Conservation (phyloP, 768 basidiomycete species). For the Amanita fuliginea region DNA sequence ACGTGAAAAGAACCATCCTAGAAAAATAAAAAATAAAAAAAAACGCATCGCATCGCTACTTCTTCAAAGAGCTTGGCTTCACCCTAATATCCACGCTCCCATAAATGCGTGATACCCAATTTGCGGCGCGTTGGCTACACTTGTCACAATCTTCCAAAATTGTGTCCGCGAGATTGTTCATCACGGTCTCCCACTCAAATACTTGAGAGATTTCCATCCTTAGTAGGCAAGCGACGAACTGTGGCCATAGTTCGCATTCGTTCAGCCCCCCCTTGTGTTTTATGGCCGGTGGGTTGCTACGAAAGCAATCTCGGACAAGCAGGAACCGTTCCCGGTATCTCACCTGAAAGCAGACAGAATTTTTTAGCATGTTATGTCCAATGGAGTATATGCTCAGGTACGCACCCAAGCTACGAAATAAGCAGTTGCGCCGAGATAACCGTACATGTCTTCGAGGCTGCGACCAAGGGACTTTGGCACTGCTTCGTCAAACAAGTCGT, state of each 20-base stretch:
- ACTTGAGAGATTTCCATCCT: background rate
- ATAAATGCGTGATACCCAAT: background rate
- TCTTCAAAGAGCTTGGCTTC: too few species aligned
- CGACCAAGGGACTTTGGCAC: background rate
- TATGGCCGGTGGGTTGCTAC: background rate
- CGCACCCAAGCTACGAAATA: conserved; percentile 1
- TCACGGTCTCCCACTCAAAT: background rate
- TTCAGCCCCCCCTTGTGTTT: background rate
- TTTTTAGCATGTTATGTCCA: too few species aligned
- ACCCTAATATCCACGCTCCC: background rate
- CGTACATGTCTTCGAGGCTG: background rate
- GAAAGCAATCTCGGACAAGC: background rate
- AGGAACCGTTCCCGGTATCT: background rate
- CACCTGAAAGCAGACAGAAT: background rate
- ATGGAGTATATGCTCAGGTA: background rate
- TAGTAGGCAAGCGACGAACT: background rate
- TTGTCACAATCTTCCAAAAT: background rate
- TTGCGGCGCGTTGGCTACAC: background rate
- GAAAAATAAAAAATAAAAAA: too few species aligned
- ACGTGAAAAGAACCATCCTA: too few species aligned
- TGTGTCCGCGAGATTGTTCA: background rate
- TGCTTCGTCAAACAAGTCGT: background rate
- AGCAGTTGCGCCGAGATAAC: background rate
- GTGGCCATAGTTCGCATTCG: background rate
- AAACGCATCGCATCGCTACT: too few species aligned